Percentiles rank a stretch among this genome's conserved stretches.
Conservation (phyloP, 192 early-diverging fungal species). For the Ambispora gerdemannii region DNA sequence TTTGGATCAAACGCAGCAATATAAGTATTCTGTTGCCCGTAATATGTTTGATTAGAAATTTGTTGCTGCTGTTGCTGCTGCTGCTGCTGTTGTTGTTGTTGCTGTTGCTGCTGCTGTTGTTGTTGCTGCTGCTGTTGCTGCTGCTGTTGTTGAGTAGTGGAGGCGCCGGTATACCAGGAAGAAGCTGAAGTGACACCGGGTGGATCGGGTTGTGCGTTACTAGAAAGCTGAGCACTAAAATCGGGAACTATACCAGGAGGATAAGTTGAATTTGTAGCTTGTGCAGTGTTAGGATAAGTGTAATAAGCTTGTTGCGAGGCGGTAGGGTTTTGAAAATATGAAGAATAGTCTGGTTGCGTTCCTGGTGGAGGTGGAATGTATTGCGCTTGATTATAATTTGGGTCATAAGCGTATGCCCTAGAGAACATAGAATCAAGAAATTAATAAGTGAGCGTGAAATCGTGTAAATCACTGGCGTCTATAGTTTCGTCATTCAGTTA, state of each 20-base stretch:
- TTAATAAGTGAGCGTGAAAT: background rate
- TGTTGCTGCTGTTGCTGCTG: no score
- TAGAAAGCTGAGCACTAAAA: constrained; percentile 22
- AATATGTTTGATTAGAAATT: constrained; percentile 12
- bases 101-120: no score
- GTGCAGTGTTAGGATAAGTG: background rate
- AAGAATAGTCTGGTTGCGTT: constrained; percentile 26
- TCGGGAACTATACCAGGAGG: constrained; percentile 17
- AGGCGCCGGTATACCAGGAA: constrained; percentile 30
- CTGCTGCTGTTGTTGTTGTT: no score
- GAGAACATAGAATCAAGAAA: background rate
- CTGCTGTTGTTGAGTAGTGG: no score
- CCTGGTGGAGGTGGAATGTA: constrained; percentile 20
- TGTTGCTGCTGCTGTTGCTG: no score
- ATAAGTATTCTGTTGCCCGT: constrained; percentile 4
- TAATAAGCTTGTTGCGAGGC: background rate
- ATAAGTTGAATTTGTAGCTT: constrained; percentile 12
- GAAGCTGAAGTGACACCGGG: constrained; percentile 29
- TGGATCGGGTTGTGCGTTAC: constrained; percentile 29
- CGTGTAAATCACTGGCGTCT: background rate
- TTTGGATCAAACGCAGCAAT: constrained; percentile 26
- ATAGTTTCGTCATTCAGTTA: background rate
- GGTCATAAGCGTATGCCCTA: constrained; percentile 19
- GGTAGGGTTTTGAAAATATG: background rate
- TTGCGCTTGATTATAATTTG: constrained; percentile 13